Evolutionary conservation across 2,329 filamentous ascomycete genomes (phyloP).

Genomic region (Magnaporthales sp.): DNA sequence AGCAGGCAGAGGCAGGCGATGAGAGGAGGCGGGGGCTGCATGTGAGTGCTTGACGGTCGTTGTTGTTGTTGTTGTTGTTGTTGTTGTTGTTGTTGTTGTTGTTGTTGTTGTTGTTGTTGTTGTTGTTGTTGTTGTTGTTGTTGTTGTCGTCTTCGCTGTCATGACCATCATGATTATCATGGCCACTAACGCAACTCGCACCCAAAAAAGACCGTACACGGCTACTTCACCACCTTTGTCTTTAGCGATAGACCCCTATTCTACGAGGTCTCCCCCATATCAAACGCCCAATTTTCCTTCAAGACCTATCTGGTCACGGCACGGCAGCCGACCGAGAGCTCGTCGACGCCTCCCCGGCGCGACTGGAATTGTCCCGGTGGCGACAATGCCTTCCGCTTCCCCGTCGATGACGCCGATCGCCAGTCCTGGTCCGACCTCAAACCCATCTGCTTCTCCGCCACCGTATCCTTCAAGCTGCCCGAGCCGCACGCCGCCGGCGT

Average conservation of each 20-base stretch:
- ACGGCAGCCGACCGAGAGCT: slow-evolving; percentile 29
- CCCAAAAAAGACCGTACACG: slow-evolving; percentile 40
- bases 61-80: not conserved
- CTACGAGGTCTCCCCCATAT: slow-evolving; percentile 36
- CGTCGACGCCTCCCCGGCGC: slow-evolving; percentile 8
- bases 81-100: not conserved
- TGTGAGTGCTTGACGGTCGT: slow-evolving; percentile 20
- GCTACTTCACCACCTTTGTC: slow-evolving; percentile 42
- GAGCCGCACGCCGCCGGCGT: slow-evolving; percentile 24
- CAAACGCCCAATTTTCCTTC: slow-evolving; percentile 34
- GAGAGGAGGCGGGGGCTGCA: slow-evolving; percentile 24
- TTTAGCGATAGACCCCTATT: slow-evolving; percentile 41
- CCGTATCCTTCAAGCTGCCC: slow-evolving; percentile 42
- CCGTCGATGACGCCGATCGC: slow-evolving; percentile 24
- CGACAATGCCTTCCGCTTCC: slow-evolving; percentile 25
- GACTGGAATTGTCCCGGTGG: slow-evolving; percentile 21
- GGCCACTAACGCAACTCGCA: slow-evolving; percentile 6
- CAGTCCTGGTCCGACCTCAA: slow-evolving; percentile 20
- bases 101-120: not conserved
- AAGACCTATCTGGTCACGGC: slow-evolving; percentile 39
- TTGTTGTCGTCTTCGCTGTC: not conserved
- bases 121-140: not conserved
- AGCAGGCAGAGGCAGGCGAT: slow-evolving; percentile 11
- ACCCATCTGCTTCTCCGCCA: slow-evolving; percentile 38
- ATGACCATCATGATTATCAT: not conserved